Base-by-base conservation (phyloP, 306 rosid species). In the Dryas drummondii region DNA sequence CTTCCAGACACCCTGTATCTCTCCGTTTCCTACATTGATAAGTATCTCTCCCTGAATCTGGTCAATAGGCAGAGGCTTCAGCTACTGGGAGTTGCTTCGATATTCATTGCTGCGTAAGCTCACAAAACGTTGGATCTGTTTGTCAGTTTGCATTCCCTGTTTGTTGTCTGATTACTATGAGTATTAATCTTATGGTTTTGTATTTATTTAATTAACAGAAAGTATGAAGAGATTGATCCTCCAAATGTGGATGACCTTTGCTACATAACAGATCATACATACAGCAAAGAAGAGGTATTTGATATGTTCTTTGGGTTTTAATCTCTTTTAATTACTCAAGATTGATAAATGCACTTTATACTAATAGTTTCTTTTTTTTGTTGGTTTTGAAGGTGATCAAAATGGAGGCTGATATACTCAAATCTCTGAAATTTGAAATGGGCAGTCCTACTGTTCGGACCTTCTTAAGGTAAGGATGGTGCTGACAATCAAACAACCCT, bases 41-140 rank as follows among this genome's bases (percentile, higher is more conserved):
- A 87, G 62, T 96, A 73, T 65, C 62, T 96, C 7, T 96, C 98
- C 0, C 64, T 62, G 71, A 81, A 80, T 40, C 51, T 26, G 22
- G 60, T 96, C 9, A 60, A 70, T 3, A 82, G 80, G 78, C 89
- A 87, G 74, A 89, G 57, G 73, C 86, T 96, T 74, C 98, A 92
- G 72, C 80, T 96, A 10, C 76, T 96, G 1, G 99, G 98, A 0
- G 93, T 92, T 84, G 84, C 97, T 65, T 73, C 96, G 0, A 85
- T 96, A 88, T 84, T 92, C 5, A 76, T 96, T 76, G 98, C 99
- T 69, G 85, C 96, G 99, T 96, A 76, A 90, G 97, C 80, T 62
- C 22, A 10, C 55, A 2, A 52, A 40, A 48, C 3, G 65, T 41
- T 69, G 52, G 48, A 32, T 15, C 10, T 14, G 13, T 49, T 71